A percentile compares a stretch with the other conserved stretches of the same genome.
Evolutionary conservation across 306 rosid genomes (phyloP).

Genomic region (Prunus mira): DNA sequence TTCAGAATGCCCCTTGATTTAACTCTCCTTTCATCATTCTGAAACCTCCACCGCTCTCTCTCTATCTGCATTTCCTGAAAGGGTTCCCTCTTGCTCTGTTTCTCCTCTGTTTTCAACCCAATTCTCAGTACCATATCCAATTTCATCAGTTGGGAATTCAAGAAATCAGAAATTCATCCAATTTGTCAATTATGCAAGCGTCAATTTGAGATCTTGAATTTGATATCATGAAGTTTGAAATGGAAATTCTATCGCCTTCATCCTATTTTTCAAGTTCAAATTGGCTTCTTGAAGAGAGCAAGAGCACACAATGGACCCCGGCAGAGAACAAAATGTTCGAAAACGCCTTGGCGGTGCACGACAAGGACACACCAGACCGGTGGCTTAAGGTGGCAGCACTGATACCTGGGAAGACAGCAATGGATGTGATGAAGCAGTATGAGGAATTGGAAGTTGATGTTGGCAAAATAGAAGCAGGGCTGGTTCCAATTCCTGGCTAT

Average conservation of each 20-base stretch:
- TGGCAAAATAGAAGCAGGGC: conserved; percentile 72
- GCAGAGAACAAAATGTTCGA: conserved; percentile 89
- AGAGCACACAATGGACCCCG: conserved; percentile 59
- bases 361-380: conserved; percentile 74
- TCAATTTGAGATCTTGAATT: conserved; percentile 3
- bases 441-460: conserved; percentile 73
- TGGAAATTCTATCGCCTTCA: conserved; percentile 64
- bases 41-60: conserved; percentile 51
- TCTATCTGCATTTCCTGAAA: conserved; percentile 10
- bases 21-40: conserved; percentile 41
- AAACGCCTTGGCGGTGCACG: conserved; percentile 79
- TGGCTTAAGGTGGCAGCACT: conserved; percentile 75
- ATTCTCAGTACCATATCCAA: too few relatives aligned
- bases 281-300: conserved; percentile 52
- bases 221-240: conserved; percentile 58
- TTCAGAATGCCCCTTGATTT: conserved; percentile 61
- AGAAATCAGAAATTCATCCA: not conserved
- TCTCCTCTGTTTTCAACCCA: not conserved
- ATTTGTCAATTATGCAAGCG: not conserved
- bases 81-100: conserved; percentile 27
- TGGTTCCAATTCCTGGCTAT: conserved; percentile 75
- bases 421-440: conserved; percentile 71
- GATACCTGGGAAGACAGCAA: conserved; percentile 75
- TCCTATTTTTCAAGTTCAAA: conserved; percentile 40
- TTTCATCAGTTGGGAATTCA: too few relatives aligned